Evolutionary conservation across 2,329 filamentous ascomycete species (phyloP).

Genomic region (Aspergillus fischeri): DNA sequence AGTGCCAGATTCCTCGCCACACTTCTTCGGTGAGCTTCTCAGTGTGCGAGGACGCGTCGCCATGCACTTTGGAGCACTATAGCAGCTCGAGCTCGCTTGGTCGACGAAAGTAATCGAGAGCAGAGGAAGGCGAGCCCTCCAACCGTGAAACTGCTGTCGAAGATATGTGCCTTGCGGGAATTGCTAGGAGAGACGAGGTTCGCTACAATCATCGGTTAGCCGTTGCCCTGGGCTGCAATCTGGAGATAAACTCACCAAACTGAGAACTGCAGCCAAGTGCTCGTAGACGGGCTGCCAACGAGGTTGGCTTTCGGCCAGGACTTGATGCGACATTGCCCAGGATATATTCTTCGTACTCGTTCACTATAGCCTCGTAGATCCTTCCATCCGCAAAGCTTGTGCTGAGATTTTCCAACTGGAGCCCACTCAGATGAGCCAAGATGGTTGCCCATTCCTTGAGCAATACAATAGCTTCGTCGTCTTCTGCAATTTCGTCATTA

Average conservation of each 20-base stretch:
- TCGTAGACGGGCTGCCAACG: constrained; percentile 33
- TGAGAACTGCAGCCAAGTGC: constrained; percentile 41
- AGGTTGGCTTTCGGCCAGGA: neutral
- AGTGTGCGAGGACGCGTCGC: constrained; percentile 30
- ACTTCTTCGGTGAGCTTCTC: constrained; percentile 15
- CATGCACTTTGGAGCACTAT: constrained; percentile 51
- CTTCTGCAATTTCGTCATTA: constrained; percentile 24
- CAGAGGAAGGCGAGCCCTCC: constrained; percentile 58
- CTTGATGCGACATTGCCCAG: constrained; percentile 1
- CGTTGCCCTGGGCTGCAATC: neutral
- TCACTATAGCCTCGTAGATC: constrained; percentile 53
- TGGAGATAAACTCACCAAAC: constrained; percentile 33
- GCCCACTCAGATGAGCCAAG: constrained; percentile 45
- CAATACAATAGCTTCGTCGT: constrained; percentile 35
- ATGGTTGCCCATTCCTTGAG: constrained; percentile 55
- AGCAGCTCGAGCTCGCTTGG: constrained; percentile 48
- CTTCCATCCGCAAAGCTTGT: constrained; percentile 55
- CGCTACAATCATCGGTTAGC: constrained; percentile 34
- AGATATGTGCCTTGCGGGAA: constrained; percentile 38
- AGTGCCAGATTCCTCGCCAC: constrained; percentile 24
- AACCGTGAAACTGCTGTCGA: constrained; percentile 52
- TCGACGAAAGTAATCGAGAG: constrained; percentile 53
- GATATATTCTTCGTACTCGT: constrained; percentile 51
- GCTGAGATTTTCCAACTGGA: constrained; percentile 52
- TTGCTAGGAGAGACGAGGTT: constrained; percentile 36